These are phyloP conservation scores for Pythium grandisporangium DNA, from an alignment of 352 stramenopile species.

Conservation along the genomic window DNA sequence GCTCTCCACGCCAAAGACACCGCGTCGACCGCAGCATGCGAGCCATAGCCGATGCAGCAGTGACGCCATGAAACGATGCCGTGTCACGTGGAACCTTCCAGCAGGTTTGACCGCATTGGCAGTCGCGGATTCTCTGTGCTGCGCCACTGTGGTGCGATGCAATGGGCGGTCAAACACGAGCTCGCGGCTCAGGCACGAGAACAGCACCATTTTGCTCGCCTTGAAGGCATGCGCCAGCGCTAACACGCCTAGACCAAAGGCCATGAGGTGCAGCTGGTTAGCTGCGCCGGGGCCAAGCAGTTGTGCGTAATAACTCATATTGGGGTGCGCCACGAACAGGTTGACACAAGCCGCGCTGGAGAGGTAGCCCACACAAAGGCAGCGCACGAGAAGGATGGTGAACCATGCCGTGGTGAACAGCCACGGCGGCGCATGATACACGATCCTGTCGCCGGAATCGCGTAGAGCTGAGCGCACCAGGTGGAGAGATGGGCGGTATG, in stretches of 20 bases:
- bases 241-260: slow-evolving; percentile 4
- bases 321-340: slow-evolving; percentile 8
- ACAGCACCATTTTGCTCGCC: slow-evolving; percentile 6
- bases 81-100: not conserved
- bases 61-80: slow-evolving; percentile 9
- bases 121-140: slow-evolving; percentile 2
- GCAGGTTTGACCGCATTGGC: too few relatives aligned
- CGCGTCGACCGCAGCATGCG: slow-evolving; percentile 12
- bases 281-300: slow-evolving; percentile 6
- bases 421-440: too few relatives aligned
- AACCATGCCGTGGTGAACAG: too few relatives aligned
- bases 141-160: not conserved
- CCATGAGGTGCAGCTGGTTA: slow-evolving; percentile 3
- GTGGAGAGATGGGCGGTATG: too few relatives aligned
- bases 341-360: not conserved
- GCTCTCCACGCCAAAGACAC: slow-evolving; percentile 25
- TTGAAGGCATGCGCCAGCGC: slow-evolving; percentile 1
- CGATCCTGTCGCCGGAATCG: too few relatives aligned
- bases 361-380: not conserved
- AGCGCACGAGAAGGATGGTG: not conserved
- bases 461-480: too few relatives aligned
- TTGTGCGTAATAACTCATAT: slow-evolving; percentile 17
- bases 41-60: too few relatives aligned
- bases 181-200: slow-evolving; percentile 2
- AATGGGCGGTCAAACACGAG: slow-evolving; percentile 5